These are phyloP conservation scores for Arthroderma sp. DNA, from an alignment of 2,329 filamentous ascomycete species.

Conservation along the genomic window DNA sequence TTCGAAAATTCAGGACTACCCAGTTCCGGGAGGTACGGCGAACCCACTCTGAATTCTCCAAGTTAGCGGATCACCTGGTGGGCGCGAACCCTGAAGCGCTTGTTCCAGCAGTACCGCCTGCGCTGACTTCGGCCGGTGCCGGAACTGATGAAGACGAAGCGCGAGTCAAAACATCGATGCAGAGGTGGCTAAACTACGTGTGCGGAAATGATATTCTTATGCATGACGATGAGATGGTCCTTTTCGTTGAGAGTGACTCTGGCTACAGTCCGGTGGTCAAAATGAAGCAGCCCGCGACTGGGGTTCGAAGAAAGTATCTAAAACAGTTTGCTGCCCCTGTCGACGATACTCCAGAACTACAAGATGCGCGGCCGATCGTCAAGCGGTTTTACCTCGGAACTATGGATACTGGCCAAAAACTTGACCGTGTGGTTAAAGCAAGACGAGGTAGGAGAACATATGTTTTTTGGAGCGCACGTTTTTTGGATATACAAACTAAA, in stretches of 20 bases:
- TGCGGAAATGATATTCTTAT: constrained; percentile 87
- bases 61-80: constrained; percentile 89
- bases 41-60: constrained; percentile 88
- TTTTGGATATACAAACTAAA: not conserved
- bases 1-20: constrained; percentile 94
- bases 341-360: constrained; percentile 89
- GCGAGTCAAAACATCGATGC: constrained; percentile 76
- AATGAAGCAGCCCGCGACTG: constrained; percentile 92
- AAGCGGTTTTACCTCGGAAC: constrained; percentile 92
- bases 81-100: constrained; percentile 95
- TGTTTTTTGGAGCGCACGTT: not conserved
- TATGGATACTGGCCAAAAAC: constrained; percentile 95
- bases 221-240: constrained; percentile 89
- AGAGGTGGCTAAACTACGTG: constrained; percentile 89
- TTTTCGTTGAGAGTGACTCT: constrained; percentile 98
- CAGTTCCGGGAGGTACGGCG: constrained; percentile 96
- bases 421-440: constrained; percentile 85
- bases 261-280: constrained; percentile 92
- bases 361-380: constrained; percentile 76
- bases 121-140: constrained; percentile 84
- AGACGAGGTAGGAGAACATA: constrained; percentile 55
- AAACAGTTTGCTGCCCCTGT: constrained; percentile 97
- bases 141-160: constrained; percentile 92
- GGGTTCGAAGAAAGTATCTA: constrained; percentile 83
- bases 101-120: constrained; percentile 86